Percentiles rank a stretch among this genome's conserved stretches.
Conservation (phyloP, 768 basidiomycete species). For the Mycena filopes region DNA sequence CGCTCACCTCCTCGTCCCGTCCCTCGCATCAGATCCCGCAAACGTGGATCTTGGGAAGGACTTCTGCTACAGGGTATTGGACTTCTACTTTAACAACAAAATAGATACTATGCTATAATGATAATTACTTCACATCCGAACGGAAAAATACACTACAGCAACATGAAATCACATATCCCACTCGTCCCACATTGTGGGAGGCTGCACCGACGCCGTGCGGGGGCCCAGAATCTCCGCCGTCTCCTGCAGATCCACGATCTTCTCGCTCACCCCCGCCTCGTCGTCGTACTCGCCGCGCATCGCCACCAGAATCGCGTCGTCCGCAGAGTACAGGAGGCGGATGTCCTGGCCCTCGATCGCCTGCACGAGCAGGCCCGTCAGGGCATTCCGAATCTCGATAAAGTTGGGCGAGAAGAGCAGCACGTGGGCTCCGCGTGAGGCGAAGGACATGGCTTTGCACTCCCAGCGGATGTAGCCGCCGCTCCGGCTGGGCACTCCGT, state of each 20-base stretch:
- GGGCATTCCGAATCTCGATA: constrained; percentile 76
- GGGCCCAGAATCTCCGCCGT: constrained; percentile 65
- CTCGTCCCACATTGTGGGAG: constrained; percentile 70
- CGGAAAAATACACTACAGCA: not conserved
- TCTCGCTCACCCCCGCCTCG: constrained; percentile 66
- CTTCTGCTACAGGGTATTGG: constrained; percentile 8
- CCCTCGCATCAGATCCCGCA: no score
- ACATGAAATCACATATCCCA: constrained; percentile 69
- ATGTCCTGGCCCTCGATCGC: constrained; percentile 82
- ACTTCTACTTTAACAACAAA: constrained; percentile 17
- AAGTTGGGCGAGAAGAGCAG: constrained; percentile 81
- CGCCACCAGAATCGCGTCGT: constrained; percentile 67
- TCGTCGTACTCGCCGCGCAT: constrained; percentile 73
- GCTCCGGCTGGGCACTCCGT: constrained; percentile 71
- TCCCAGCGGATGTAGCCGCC: constrained; percentile 83
- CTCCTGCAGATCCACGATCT: constrained; percentile 74
- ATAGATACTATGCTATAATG: constrained; percentile 18
- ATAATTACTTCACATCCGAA: constrained; percentile 11
- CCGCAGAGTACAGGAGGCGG: constrained; percentile 65
- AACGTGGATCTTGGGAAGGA: no score
- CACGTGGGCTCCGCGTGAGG: constrained; percentile 69
- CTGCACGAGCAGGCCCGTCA: constrained; percentile 78
- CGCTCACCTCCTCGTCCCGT: no score
- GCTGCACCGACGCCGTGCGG: constrained; percentile 40
- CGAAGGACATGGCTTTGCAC: constrained; percentile 69